These are phyloP conservation scores for Chaetomium sp. DNA, from an alignment of 2,329 filamentous ascomycete genomes.

Conservation along the genomic window DNA sequence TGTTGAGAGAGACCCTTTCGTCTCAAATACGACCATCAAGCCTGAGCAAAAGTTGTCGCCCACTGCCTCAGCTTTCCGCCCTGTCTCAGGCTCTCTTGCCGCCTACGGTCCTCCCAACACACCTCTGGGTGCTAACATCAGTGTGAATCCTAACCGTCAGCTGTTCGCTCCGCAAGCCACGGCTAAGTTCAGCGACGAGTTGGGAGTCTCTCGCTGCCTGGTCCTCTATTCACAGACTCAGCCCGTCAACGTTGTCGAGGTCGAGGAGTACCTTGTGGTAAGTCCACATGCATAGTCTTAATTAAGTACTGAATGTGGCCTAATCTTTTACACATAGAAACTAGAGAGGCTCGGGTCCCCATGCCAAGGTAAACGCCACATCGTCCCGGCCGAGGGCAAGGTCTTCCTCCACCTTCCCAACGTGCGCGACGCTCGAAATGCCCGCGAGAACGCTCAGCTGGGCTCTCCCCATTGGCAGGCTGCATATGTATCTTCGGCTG, in stretches of 20 bases:
- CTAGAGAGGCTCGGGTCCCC: slow-evolving; percentile 31
- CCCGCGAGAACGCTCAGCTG: slow-evolving; percentile 40
- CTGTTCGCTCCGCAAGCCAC: slow-evolving; percentile 27
- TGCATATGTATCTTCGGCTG: slow-evolving; percentile 38
- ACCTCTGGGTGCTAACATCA: slow-evolving; percentile 6
- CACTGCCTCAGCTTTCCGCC: slow-evolving; percentile 56
- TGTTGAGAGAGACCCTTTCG: slow-evolving; percentile 49
- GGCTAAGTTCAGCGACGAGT: slow-evolving; percentile 38
- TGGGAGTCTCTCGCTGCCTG: slow-evolving; percentile 41
- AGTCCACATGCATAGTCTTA: slow-evolving; percentile 14
- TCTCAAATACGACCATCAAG: slow-evolving; percentile 35
- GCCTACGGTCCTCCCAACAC: slow-evolving; percentile 20
- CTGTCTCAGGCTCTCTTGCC: slow-evolving; percentile 32
- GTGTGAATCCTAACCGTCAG: slow-evolving; percentile 17
- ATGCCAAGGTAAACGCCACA: slow-evolving; percentile 34
- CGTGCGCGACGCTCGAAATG: slow-evolving; percentile 51
- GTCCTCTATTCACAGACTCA: slow-evolving; percentile 32
- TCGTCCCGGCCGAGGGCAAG: slow-evolving; percentile 34
- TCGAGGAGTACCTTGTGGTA: slow-evolving; percentile 42
- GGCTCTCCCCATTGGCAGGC: slow-evolving; percentile 42
- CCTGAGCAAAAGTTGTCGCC: slow-evolving; percentile 51
- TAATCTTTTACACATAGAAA: slow-evolving; percentile 32
- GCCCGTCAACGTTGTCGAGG: slow-evolving; percentile 30
- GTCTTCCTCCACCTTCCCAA: slow-evolving; percentile 54
- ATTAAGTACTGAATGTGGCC: background rate